phyloP scores from a whole-genome alignment of 768 basidiomycete species.

The Gautieria morchelliformis region DNA sequence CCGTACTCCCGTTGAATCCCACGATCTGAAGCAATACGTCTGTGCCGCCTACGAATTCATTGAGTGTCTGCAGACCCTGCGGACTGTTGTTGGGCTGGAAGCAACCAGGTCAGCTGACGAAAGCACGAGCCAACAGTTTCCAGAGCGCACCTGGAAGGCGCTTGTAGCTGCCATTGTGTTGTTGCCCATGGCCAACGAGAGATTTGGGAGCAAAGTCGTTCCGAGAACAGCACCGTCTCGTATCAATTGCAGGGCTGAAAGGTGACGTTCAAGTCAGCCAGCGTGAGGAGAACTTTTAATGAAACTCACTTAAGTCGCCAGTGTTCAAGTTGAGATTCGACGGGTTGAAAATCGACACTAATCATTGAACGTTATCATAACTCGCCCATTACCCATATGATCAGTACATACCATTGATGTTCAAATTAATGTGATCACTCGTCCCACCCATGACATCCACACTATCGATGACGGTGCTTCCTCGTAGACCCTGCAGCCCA shows the following conservation, averaged over 20 bases:
- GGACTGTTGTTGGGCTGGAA: conserved; percentile 49
- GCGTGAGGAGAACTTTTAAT: not conserved
- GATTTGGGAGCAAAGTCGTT: conserved; percentile 49
- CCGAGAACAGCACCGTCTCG: conserved; percentile 45
- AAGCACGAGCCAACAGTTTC: not conserved
- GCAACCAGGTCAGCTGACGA: conserved; percentile 7
- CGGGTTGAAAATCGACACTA: conserved; percentile 58
- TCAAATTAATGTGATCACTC: conserved; percentile 44
- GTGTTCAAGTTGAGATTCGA: conserved; percentile 52
- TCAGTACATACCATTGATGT: conserved; percentile 40
- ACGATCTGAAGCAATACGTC: conserved; percentile 48
- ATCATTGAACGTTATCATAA: not conserved
- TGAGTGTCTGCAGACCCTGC: conserved; percentile 51
- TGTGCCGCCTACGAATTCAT: conserved; percentile 57
- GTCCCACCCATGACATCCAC: conserved; percentile 66
- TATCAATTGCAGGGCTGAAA: conserved; percentile 46
- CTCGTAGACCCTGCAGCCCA: conserved; percentile 54
- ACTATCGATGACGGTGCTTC: conserved; percentile 40
- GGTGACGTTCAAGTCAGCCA: not conserved
- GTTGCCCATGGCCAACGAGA: conserved; percentile 49
- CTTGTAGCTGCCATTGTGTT: conserved; percentile 45
- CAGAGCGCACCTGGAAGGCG: conserved; percentile 34
- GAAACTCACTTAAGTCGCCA: conserved; percentile 51
- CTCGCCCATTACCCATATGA: not conserved
- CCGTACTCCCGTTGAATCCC: conserved; percentile 53